Base-by-base conservation (phyloP, 2,329 filamentous ascomycete species). In the Eutypella sp. region DNA sequence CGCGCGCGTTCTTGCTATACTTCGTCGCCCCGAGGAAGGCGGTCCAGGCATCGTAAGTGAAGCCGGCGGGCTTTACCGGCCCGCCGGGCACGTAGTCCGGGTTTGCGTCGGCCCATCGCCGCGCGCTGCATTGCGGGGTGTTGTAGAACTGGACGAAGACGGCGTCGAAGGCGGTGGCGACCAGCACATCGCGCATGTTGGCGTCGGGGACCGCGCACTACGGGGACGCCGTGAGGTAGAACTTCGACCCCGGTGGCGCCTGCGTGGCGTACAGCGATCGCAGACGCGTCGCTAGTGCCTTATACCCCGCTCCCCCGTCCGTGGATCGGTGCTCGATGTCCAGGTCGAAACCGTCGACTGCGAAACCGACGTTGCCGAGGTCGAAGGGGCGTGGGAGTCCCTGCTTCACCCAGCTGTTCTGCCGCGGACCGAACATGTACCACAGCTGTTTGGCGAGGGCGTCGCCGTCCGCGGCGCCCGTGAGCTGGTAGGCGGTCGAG, bases 141-240 rank as follows among this genome's bases (percentile, higher is more conserved):
- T 75, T 74, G 64, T 74, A 76, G 59, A 73, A 76, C 60, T 75
- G 73, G 45, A 76, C 57, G 59, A 75, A 75, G 19, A 72, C 56
- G 20, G 67, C 63, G 27, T 72, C 68, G 49, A 76, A 70, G 38
- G 47, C 31, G 36, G 48, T 47, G 4, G 54, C 34, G 18, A 43
- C 27, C 8, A 64, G 52, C 11, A 56, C 49, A 41, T 46, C 55
- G 24, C 44, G 42, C 23, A 64, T 46, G 49, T 65, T 57, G 36
- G 66, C 62, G 44, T 67, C 56, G 10, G 66, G 59, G 33, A 75
- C 67, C 50, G 72, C 57, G 55, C 73, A 76, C 51, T 76, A 68
- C 19, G 73, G 73, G 23, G 71, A 70, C 46, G 62, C 71, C 5
- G 70, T 69, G 40, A 76, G 65, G 53, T 68, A 60, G 34, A 69